Conservation (phyloP, 305 asterid genomes). For the Fraxinus xanthoxyloides region DNA sequence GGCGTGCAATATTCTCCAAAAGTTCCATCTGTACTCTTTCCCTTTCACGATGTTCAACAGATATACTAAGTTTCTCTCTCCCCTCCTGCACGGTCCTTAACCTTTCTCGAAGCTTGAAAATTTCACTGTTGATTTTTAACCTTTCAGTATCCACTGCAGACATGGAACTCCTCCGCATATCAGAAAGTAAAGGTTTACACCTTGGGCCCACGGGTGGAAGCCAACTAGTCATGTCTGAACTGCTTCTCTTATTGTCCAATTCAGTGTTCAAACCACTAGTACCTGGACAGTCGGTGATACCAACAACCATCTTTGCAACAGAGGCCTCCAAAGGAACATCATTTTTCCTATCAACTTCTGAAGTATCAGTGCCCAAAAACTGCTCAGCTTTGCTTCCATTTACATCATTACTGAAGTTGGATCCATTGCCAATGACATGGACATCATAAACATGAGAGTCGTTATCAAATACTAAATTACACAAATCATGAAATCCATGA, state of each 20-base stretch:
- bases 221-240: conserved; percentile 34
- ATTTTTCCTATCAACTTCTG: conserved; percentile 17
- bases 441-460: conserved; percentile 37
- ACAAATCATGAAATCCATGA: conserved; percentile 21
- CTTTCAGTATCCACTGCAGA: conserved; percentile 51
- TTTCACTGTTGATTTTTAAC: conserved; percentile 62
- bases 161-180: conserved; percentile 41
- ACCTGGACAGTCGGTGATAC: conserved; percentile 20
- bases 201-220: conserved; percentile 57
- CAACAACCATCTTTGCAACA: conserved; percentile 20
- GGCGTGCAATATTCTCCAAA: conserved; percentile 69
- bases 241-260: conserved; percentile 35
- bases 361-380: conserved; percentile 4
- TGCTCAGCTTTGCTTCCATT: conserved; percentile 15
- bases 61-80: conserved; percentile 62
- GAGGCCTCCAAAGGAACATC: conserved; percentile 26
- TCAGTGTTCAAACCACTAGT: conserved; percentile 27
- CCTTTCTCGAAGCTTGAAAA: conserved; percentile 60
- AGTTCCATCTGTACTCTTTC: conserved; percentile 52
- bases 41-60: conserved; percentile 53
- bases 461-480: conserved; percentile 18
- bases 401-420: not conserved
- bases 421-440: conserved; percentile 36
- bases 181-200: conserved; percentile 29
- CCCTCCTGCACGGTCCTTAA: conserved; percentile 67